These are phyloP conservation scores for Pleurostoma richardsiae DNA, from an alignment of 2,329 filamentous ascomycete species.

Conservation along the genomic window DNA sequence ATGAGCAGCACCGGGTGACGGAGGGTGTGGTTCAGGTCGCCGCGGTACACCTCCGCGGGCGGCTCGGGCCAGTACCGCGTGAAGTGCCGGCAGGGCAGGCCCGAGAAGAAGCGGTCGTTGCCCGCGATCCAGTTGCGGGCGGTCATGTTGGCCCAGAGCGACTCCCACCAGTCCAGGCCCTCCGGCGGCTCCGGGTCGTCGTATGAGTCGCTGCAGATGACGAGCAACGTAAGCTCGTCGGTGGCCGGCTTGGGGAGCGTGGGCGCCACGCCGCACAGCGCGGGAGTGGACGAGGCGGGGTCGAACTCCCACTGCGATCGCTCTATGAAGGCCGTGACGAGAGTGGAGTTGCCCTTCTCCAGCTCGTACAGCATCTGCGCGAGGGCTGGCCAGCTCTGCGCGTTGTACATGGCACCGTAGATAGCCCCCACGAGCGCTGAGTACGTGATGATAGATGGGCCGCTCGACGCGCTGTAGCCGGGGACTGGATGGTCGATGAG, in stretches of 20 bases:
- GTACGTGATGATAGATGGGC: constrained; percentile 40
- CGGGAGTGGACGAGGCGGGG: constrained; percentile 24
- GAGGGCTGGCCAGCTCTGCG: constrained; percentile 33
- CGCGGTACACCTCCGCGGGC: constrained; percentile 40
- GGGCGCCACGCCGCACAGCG: constrained; percentile 1
- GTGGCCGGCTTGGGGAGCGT: constrained; percentile 19
- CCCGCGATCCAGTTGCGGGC: constrained; percentile 38
- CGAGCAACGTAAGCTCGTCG: constrained; percentile 32
- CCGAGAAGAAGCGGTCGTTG: constrained; percentile 35
- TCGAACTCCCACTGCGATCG: constrained; percentile 32
- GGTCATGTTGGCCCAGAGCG: constrained; percentile 43
- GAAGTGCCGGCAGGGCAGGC: constrained; percentile 42
- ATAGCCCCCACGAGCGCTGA: constrained; percentile 31
- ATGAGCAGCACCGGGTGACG: constrained; percentile 39
- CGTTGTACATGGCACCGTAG: constrained; percentile 37
- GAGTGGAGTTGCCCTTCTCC: constrained; percentile 37
- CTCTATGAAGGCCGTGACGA: constrained; percentile 33
- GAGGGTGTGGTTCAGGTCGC: constrained; percentile 36
- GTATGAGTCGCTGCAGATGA: constrained; percentile 41
- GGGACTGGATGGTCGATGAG: constrained; percentile 30
- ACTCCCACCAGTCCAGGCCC: constrained; percentile 38
- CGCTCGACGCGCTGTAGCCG: constrained; percentile 29
- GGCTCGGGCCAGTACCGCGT: constrained; percentile 35
- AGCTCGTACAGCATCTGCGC: constrained; percentile 37
- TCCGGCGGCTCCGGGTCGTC: constrained; percentile 32